phyloP scores from a whole-genome alignment of 306 rosid genomes.

The Psophocarpus tetragonolobus region DNA sequence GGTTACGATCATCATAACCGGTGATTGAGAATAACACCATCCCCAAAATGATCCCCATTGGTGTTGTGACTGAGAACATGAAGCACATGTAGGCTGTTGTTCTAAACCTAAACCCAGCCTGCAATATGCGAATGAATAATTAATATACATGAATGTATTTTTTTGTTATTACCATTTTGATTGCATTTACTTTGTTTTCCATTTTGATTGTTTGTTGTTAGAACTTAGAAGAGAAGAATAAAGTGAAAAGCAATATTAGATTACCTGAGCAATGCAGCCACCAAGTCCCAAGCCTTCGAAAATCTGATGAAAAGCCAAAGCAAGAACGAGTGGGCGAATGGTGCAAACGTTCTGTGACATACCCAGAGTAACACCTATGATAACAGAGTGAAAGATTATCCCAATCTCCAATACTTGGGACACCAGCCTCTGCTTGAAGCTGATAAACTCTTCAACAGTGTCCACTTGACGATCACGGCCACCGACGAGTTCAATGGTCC shows the following conservation, averaged over 20 bases:
- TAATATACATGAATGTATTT: too few relatives aligned
- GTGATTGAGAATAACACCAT: conserved; percentile 69
- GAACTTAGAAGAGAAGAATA: too few relatives aligned
- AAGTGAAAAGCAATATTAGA: background rate
- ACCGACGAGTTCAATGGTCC: conserved; percentile 15
- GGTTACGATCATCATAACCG: conserved; percentile 71
- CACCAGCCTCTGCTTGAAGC: conserved; percentile 69
- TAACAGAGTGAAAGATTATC: conserved; percentile 85
- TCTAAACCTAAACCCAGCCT: conserved; percentile 71
- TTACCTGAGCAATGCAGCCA: conserved; percentile 85
- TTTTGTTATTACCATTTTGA: too few relatives aligned
- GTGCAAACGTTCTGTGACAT: conserved; percentile 91
- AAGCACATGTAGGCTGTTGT: conserved; percentile 82
- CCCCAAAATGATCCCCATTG: conserved; percentile 72
- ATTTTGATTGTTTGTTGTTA: too few relatives aligned
- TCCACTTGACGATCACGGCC: conserved; percentile 7
- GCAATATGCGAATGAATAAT: too few relatives aligned
- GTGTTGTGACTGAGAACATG: conserved; percentile 90
- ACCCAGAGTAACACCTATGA: conserved; percentile 80
- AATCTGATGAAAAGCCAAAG: conserved; percentile 80
- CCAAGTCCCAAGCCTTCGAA: conserved; percentile 93
- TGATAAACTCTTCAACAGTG: conserved; percentile 42
- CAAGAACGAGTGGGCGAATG: conserved; percentile 70
- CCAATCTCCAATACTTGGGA: conserved; percentile 83
- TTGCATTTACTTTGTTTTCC: too few relatives aligned